These are phyloP conservation scores for Lactarius psammicola DNA, from an alignment of 768 basidiomycete genomes.

Conservation along the genomic window DNA sequence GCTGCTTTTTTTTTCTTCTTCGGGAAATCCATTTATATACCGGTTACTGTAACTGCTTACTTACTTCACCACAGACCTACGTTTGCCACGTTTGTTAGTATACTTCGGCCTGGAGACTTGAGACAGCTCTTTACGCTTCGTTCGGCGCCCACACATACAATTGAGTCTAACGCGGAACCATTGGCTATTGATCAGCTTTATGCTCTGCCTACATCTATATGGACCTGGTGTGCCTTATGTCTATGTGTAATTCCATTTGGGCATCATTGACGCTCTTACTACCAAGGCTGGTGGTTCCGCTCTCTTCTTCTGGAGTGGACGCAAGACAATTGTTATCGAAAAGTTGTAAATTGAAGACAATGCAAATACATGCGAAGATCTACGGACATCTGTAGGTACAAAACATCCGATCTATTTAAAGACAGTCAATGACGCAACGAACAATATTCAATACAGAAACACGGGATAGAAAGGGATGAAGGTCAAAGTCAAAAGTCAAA, in stretches of 20 bases:
- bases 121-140: not conserved
- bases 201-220: not conserved
- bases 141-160: not conserved
- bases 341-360: not conserved
- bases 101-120: not conserved
- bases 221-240: too few species aligned
- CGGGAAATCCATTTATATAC: too few species aligned
- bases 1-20: too few species aligned
- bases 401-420: conserved; percentile 12
- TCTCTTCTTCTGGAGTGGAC: not conserved
- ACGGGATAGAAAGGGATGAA: not conserved
- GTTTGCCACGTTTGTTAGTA: not conserved
- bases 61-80: too few species aligned
- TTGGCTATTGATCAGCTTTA: not conserved
- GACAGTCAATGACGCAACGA: conserved; percentile 5
- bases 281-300: conserved; percentile 11
- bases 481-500: conserved; percentile 2
- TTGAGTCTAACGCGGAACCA: not conserved
- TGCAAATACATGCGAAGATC: conserved; percentile 13
- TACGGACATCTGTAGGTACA: conserved; percentile 2
- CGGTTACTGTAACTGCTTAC: too few species aligned
- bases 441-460: conserved; percentile 7
- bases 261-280: conserved; percentile 29
- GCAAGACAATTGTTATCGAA: not conserved
- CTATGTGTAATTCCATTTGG: conserved; percentile 33